Base-by-base conservation (phyloP, 2,329 filamentous ascomycete species). In the Verticillium isaacii region DNA sequence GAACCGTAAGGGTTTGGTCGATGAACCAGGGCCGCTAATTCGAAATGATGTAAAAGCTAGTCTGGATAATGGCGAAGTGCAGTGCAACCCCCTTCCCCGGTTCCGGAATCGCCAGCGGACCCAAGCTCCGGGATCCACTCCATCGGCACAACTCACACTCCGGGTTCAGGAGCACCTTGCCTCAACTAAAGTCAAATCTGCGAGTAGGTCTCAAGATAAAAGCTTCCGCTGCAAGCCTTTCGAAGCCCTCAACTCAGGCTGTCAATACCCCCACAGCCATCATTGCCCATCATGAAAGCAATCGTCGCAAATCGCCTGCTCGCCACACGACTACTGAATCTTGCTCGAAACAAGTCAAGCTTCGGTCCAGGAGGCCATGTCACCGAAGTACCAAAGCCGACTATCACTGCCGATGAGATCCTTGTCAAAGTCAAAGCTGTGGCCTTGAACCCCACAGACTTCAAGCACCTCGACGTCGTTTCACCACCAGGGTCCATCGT, bases 361-460 rank as follows among this genome's bases (percentile, higher is more conserved):
- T 39, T 39, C 25, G n/a, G 15, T 6, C 32, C 32, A 12, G 57
- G 57, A 3, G 57, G 23, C 25, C 9, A 12, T 25, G 57, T 58
- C 37, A 29, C 19, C 12, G 57, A 58, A 29, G 37, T 58, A 7
- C 57, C 57, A 15, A 50, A 50, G 9, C 57, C 57, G 14, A 32
- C 39, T 23, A 58, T 58, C 39, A 19, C 52, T 36, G 19, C 59
- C 7, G 15, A 52, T 25, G 45, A 70, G 50, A 63, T 78, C 41
- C 69, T 77, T 19, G 73, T 75, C 56, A 73, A 72, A 61, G 68
- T 71, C 15, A 70, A 64, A 34, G 74, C 75, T n/a, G 70, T 75
- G 29, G 75, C 69, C 36, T 52, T 78, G 58, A 77, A 77, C 64
- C 75, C 74, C 0, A 71, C 71, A 2, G 75, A 77, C 62, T 75